Percentiles rank a stretch among this genome's conserved stretches.
Conservation (phyloP, 768 basidiomycete genomes). For the Dendrothele bispora region DNA sequence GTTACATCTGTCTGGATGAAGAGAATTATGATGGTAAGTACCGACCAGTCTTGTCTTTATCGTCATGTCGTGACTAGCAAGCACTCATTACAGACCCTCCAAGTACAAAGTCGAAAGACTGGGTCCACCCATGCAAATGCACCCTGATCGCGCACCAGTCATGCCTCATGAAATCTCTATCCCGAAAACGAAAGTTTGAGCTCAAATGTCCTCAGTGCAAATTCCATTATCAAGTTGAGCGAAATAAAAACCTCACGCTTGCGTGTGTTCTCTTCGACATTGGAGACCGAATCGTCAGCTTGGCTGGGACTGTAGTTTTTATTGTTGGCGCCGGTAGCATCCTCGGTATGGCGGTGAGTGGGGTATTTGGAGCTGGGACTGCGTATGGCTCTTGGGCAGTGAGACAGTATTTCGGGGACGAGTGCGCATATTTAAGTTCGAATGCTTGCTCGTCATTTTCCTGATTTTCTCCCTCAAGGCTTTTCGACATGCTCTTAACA, state of each 20-base stretch:
- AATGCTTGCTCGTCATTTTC: background rate
- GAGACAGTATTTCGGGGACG: constrained; percentile 6
- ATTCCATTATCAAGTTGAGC: constrained; percentile 2
- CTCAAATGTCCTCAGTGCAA: constrained; percentile 7
- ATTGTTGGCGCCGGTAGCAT: background rate
- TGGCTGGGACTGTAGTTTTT: constrained; percentile 1
- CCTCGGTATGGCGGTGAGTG: background rate
- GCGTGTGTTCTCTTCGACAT: background rate
- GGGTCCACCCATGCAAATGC: constrained; percentile 14
- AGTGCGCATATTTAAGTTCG: background rate
- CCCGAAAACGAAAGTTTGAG: background rate
- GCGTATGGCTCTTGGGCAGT: constrained; percentile 8
- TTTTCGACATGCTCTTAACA: constrained; percentile 7
- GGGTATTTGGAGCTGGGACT: background rate
- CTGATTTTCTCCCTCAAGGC: background rate
- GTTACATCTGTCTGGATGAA: constrained; percentile 7
- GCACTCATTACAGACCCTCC: background rate
- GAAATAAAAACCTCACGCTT: background rate
- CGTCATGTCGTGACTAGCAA: background rate
- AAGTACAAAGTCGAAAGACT: background rate
- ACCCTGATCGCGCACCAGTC: constrained; percentile 10
- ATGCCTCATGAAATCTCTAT: constrained; percentile 3
- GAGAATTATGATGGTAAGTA: constrained; percentile 5
- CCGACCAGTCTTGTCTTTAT: background rate
- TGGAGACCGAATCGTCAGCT: background rate